Evolutionary conservation across 139 green algal genomes (phyloP), one percentile per base, ranked within the genome.

Genomic region (Chlorella sp.): DNA sequence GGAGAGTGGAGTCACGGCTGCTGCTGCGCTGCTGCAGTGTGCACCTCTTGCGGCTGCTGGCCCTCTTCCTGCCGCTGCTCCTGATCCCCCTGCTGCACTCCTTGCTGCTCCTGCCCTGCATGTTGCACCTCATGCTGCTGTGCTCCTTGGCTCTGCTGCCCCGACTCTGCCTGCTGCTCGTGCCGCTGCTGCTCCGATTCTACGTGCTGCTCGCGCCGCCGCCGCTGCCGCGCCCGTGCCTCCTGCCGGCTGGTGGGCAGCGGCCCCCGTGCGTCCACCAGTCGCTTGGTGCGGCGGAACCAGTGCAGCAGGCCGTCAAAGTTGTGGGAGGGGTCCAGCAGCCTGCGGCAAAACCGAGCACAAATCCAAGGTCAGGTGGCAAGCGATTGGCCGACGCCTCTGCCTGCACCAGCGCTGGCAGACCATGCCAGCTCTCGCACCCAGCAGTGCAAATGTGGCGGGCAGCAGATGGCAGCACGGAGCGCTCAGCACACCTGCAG

Each of bases 261-360:
- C 36, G 38, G 20, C 18, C 75, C 75, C 15, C 15, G 28, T 20
- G 34, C 4, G 0, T 73, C 60, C 57, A 82, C 56, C 16, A 32
- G 38, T 36, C 39, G 32, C 38, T 71, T 39, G 15, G 57, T 57
- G 15, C 28, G 57, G 23, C 26, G 16, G 36, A 82, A 82, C 36
- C 55, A 82, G 26, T 26, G 38, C 60, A 82, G 76, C 76, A 82
- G 76, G 23, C 60, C 36, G 26, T 82, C 76, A 26, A 57, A 82
- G 25, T 57, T 7, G 25, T 68, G 26, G 5, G 60, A 17, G 0
- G 36, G 25, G 26, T 28, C 76, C 36, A 82, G 38, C 23, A 72
- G 60, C 57, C 76, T 82, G 57, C 44, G 9, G 44, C 7, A 9
- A 51, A 16, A 51, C 9, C 44, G n/a, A 51, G 44, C 44, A 51